These are phyloP conservation scores for Curvularia hawaiiensis DNA, from an alignment of 2,329 filamentous ascomycete genomes.

Conservation along the genomic window DNA sequence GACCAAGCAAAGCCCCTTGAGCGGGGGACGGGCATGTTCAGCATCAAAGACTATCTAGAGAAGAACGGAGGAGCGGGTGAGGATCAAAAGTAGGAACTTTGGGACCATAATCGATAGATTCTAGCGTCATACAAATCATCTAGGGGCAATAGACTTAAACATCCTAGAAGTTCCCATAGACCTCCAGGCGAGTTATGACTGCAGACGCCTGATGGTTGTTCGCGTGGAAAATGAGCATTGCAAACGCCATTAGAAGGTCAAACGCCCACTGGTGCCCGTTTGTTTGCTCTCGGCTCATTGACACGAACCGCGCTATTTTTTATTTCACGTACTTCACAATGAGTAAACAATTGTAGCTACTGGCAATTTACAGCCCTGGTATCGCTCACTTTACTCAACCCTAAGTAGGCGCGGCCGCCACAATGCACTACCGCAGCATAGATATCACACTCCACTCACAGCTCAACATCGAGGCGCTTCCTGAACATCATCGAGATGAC, in stretches of 20 bases:
- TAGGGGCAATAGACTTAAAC: neutral
- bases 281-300: neutral
- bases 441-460: conserved; percentile 50
- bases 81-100: conserved; percentile 15
- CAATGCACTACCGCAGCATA: conserved; percentile 47
- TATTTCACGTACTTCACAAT: neutral
- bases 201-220: neutral
- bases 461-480: conserved; percentile 47
- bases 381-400: neutral
- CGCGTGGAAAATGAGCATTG: neutral
- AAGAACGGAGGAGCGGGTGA: conserved; percentile 45
- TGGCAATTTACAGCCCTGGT: neutral
- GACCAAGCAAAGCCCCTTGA: conserved; percentile 79
- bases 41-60: conserved; percentile 80
- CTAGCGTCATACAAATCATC: neutral
- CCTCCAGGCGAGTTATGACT: neutral
- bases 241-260: neutral
- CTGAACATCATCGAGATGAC: conserved; percentile 44
- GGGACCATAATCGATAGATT: neutral
- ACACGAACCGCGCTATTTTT: neutral
- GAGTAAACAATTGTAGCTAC: neutral
- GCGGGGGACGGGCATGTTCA: conserved; percentile 84
- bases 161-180: neutral
- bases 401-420: neutral
- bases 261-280: neutral